These are phyloP conservation scores for Cenchrus purpureus DNA, from an alignment of 176 grass and related monocot genomes.

Conservation along the genomic window DNA sequence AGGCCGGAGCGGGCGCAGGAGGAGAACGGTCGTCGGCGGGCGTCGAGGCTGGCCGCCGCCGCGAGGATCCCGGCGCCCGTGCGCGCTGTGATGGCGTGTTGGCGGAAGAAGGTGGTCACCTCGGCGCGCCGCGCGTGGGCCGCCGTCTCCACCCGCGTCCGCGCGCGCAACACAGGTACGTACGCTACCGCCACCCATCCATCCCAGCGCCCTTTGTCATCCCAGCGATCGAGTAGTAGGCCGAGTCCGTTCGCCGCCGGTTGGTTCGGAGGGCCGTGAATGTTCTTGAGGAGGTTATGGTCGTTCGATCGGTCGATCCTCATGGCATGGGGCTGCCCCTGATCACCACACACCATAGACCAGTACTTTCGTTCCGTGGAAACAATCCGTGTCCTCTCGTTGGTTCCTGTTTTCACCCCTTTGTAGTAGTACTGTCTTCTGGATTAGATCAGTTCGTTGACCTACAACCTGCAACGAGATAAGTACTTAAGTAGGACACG, in stretches of 20 bases:
- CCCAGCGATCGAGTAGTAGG: neutral
- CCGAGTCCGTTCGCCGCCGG: no score
- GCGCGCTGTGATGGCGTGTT: slow-evolving; percentile 70
- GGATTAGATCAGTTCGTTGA: neutral
- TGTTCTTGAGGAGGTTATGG: neutral
- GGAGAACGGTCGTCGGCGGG: neutral
- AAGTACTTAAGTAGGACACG: neutral
- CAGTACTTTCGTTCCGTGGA: neutral
- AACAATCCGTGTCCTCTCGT: neutral
- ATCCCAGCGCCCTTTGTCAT: neutral
- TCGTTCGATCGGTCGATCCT: neutral
- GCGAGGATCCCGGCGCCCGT: slow-evolving; percentile 62
- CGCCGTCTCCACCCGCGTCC: slow-evolving; percentile 64
- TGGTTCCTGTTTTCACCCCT: neutral
- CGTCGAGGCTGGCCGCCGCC: slow-evolving; percentile 49
- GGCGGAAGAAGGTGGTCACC: slow-evolving; percentile 79
- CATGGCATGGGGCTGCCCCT: no score
- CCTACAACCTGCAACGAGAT: neutral
- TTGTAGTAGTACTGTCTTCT: neutral
- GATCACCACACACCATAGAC: neutral
- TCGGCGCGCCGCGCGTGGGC: slow-evolving; percentile 65
- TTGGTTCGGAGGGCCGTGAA: neutral
- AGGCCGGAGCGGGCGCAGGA: neutral
- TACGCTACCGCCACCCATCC: neutral
- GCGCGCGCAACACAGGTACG: slow-evolving; percentile 63